These are phyloP conservation scores for Exophiala xenobiotica DNA, from an alignment of 2,329 filamentous ascomycete species.

Conservation along the genomic window DNA sequence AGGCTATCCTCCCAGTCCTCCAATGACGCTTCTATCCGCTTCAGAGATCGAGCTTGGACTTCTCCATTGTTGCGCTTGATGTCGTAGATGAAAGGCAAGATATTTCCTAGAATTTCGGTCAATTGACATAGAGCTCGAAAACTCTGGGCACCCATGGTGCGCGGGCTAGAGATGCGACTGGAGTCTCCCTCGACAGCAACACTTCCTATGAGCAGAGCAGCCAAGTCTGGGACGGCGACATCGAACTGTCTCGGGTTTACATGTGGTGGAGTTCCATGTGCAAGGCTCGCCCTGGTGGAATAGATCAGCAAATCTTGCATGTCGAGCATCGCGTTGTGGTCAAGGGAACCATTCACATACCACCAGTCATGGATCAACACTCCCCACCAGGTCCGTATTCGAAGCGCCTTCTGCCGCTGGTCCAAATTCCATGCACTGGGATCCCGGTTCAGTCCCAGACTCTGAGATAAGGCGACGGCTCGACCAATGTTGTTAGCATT, in stretches of 20 bases:
- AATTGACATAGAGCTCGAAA: conserved; percentile 50
- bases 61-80: conserved; percentile 45
- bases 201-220: conserved; percentile 34
- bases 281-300: conserved; percentile 49
- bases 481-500: conserved; percentile 56
- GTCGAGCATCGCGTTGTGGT: not conserved
- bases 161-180: conserved; percentile 27
- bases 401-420: conserved; percentile 50
- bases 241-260: conserved; percentile 55
- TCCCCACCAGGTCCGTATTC: conserved; percentile 57
- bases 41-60: conserved; percentile 43
- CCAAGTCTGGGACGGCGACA: conserved; percentile 52
- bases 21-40: conserved; percentile 42
- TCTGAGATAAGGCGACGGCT: conserved; percentile 55
- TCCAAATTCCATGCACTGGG: conserved; percentile 54
- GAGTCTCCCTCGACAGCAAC: conserved; percentile 27
- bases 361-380: conserved; percentile 57
- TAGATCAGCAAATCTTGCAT: conserved; percentile 6
- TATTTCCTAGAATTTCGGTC: conserved; percentile 45
- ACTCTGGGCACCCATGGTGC: conserved; percentile 38
- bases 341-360: conserved; percentile 33
- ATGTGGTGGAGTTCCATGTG: conserved; percentile 55
- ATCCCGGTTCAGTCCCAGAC: conserved; percentile 56
- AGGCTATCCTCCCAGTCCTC: conserved; percentile 46
- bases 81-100: conserved; percentile 46